Conservation (phyloP, 192 early-diverging fungal genomes). For the Mortierella antarctica region DNA sequence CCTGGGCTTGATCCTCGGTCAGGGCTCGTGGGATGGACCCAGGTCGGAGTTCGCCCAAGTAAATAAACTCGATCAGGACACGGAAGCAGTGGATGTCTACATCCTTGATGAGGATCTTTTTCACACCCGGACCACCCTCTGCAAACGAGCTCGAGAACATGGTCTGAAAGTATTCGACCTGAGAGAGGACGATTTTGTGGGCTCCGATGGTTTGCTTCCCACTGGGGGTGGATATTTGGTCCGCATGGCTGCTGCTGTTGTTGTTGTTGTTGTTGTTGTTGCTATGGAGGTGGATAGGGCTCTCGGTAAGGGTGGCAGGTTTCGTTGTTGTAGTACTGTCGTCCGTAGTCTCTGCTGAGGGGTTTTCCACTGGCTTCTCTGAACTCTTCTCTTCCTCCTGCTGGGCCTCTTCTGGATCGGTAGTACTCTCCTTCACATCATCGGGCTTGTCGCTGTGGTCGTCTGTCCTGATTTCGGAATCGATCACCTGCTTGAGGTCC, state of each 20-base stretch:
- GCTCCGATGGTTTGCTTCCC: conserved; percentile 4
- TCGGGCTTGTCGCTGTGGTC: not conserved
- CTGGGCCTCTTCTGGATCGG: not conserved
- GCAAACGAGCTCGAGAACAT: conserved; percentile 35
- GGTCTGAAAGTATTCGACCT: conserved; percentile 27
- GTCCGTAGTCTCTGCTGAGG: too few species aligned
- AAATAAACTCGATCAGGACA: conserved; percentile 32
- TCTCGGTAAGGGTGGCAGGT: too few species aligned
- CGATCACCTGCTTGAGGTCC: not conserved
- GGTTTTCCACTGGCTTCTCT: too few species aligned
- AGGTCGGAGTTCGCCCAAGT: conserved; percentile 17
- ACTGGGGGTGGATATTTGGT: not conserved
- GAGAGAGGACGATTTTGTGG: conserved; percentile 27
- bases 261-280: not conserved
- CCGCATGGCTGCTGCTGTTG: not conserved
- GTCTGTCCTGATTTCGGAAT: not conserved
- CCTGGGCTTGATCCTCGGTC: conserved; percentile 14
- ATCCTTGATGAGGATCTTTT: conserved; percentile 18
- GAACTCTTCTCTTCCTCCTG: too few species aligned
- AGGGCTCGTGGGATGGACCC: not conserved
- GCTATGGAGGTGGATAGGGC: too few species aligned
- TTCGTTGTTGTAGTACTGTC: too few species aligned
- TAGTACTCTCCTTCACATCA: not conserved
- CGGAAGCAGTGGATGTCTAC: conserved; percentile 25
- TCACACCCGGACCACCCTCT: conserved; percentile 20